A percentile compares a stretch with the other conserved stretches of the same genome.
Conservation (phyloP, 2,329 filamentous ascomycete genomes). For the Trichoderma sp. region DNA sequence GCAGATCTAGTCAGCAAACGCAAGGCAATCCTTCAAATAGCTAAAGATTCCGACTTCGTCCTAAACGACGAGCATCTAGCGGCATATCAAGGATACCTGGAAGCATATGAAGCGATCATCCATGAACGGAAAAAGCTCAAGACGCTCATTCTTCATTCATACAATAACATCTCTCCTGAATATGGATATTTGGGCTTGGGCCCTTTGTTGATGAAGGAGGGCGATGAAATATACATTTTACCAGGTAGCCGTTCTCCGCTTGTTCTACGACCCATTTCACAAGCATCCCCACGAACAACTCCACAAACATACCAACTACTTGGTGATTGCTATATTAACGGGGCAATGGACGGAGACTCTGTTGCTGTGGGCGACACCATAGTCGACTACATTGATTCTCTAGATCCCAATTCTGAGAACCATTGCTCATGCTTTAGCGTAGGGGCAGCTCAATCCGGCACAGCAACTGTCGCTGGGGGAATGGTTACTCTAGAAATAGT, state of each 20-base stretch:
- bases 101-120: neutral
- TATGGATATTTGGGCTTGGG: neutral
- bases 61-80: neutral
- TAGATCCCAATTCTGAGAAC: neutral
- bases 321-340: neutral
- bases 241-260: neutral
- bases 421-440: neutral
- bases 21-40: neutral
- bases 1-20: neutral
- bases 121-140: neutral
- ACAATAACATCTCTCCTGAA: no score
- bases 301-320: neutral
- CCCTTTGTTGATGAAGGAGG: slow-evolving; percentile 1
- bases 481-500: neutral
- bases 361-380: neutral
- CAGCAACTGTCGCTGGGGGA: neutral
- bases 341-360: neutral
- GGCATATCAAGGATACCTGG: neutral
- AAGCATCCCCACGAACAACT: no score
- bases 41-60: neutral
- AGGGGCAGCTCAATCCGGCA: neutral
- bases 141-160: neutral
- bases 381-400: neutral
- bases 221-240: slow-evolving; percentile 5
- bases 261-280: neutral